A percentile compares a stretch with the other conserved stretches of the same genome.
Conservation (phyloP, 345 rosid genomes). For the Populus pruinosa region DNA sequence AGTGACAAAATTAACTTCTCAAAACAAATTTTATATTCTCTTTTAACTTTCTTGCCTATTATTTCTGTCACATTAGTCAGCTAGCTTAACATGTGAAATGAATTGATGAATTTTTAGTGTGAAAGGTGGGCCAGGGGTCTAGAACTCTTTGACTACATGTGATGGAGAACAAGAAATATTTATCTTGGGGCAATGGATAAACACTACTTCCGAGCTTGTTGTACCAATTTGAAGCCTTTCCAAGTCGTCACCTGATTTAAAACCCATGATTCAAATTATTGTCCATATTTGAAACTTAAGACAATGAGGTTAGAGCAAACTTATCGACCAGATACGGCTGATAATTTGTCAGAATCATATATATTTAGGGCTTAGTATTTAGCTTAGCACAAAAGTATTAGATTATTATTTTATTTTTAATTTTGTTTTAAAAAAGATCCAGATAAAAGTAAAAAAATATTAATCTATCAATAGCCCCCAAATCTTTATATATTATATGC, state of each 20-base stretch:
- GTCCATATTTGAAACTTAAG: neutral
- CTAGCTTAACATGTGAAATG: neutral
- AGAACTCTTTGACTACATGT: neutral
- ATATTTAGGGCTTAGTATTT: too few species aligned
- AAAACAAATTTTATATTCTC: neutral
- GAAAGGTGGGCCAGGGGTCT: neutral
- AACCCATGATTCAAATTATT: neutral
- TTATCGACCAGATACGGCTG: too few species aligned
- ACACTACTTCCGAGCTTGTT: neutral
- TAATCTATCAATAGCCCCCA: too few species aligned
- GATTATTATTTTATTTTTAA: too few species aligned
- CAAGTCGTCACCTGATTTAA: neutral
- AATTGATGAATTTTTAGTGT: neutral
- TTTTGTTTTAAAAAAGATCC: too few species aligned
- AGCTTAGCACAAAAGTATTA: too few species aligned
- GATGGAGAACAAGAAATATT: neutral
- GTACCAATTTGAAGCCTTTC: neutral
- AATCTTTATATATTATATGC: too few species aligned
- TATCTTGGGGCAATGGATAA: neutral
- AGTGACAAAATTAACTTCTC: neutral
- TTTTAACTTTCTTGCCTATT: neutral
- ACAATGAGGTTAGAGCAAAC: neutral
- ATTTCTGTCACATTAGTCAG: neutral
- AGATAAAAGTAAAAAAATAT: too few species aligned
- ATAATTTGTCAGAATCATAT: accelerated